Evolutionary conservation across 2,329 filamentous ascomycete genomes (phyloP).

Genomic region (Purpureocillium takamizusanense): DNA sequence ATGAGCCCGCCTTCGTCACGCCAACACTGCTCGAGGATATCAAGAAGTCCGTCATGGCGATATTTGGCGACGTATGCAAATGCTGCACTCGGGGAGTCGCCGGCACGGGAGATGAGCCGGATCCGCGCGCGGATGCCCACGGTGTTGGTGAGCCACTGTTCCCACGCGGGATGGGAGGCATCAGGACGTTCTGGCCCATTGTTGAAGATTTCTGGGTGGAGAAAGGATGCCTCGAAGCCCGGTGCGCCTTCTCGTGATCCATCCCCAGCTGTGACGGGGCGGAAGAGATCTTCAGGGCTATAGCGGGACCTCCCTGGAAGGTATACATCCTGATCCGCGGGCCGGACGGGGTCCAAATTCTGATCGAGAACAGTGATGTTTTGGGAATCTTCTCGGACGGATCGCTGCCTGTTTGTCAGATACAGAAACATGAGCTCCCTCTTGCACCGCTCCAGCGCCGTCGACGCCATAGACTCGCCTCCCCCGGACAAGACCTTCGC

Average conservation of each 20-base stretch:
- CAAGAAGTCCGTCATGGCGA: background rate
- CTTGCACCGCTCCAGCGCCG: background rate
- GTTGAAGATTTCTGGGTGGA: background rate
- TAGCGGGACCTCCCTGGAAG: background rate
- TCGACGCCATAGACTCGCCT: too few species aligned
- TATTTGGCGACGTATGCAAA: constrained; percentile 1
- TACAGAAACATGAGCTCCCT: constrained; percentile 1
- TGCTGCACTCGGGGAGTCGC: constrained; percentile 1
- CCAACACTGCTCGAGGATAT: constrained; percentile 4
- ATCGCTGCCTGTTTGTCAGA: constrained; percentile 1
- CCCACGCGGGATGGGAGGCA: constrained; percentile 1
- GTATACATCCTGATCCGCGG: constrained; percentile 1
- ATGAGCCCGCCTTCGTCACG: background rate
- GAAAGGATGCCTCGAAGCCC: background rate
- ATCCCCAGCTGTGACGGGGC: background rate
- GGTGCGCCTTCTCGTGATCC: background rate
- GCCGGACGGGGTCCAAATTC: background rate
- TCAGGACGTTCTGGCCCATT: background rate
- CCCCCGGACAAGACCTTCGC: too few species aligned
- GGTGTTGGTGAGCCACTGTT: constrained; percentile 1
- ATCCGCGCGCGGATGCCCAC: constrained; percentile 1
- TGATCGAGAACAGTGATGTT: constrained; percentile 1
- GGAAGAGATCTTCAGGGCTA: constrained; percentile 1
- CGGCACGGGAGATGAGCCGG: background rate
- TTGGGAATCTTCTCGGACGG: background rate